Evolutionary conservation across 192 early-diverging fungal species (phyloP).

Genomic region (Coemansia sp.): DNA sequence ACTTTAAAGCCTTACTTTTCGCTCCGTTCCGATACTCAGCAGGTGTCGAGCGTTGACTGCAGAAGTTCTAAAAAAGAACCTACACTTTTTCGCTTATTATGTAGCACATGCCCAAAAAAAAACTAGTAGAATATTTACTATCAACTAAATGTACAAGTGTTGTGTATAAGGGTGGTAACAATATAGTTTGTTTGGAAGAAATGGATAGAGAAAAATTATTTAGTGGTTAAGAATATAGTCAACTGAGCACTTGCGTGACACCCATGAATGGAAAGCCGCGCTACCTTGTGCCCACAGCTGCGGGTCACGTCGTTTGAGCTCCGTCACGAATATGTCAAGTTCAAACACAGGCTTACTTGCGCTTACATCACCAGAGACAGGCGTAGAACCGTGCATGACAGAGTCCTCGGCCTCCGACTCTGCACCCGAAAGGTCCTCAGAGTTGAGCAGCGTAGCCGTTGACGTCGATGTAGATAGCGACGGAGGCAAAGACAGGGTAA

Average conservation of each 20-base stretch:
- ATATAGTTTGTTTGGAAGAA: neutral
- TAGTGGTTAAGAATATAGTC: constrained; percentile 46
- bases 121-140: neutral
- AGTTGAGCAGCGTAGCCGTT: neutral
- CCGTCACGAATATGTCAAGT: constrained; percentile 51
- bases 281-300: constrained; percentile 34
- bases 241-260: constrained; percentile 49
- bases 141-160: too few relatives aligned
- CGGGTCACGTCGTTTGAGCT: constrained; percentile 45
- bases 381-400: neutral
- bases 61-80: neutral
- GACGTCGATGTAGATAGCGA: constrained; percentile 4
- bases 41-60: neutral
- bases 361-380: neutral
- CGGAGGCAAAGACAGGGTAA: neutral
- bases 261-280: constrained; percentile 41
- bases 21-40: neutral
- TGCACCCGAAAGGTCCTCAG: constrained; percentile 3
- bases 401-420: constrained; percentile 12
- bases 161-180: neutral
- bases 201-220: neutral
- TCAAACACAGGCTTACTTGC: constrained; percentile 45
- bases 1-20: neutral
- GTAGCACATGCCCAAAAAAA: neutral
- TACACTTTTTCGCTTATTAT: neutral